These are phyloP conservation scores for Infundibulicybe gibba DNA, from an alignment of 768 basidiomycete genomes.

Conservation along the genomic window DNA sequence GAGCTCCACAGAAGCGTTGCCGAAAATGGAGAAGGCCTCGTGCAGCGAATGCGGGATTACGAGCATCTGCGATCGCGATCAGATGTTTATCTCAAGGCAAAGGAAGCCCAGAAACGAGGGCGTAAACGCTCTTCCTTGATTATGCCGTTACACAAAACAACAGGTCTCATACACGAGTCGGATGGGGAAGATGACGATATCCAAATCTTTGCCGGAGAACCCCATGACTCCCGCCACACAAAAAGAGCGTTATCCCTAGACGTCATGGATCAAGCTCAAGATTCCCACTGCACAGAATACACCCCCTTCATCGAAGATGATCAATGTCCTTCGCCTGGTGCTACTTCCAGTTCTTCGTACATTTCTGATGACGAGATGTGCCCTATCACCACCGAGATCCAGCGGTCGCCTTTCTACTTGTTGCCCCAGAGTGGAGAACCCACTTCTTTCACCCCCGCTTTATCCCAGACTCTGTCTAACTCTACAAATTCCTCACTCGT, in stretches of 20 bases:
- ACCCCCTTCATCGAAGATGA: constrained; percentile 11
- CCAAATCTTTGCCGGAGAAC: constrained; percentile 48
- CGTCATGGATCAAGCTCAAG: constrained; percentile 30
- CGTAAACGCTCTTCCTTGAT: constrained; percentile 33
- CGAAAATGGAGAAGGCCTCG: constrained; percentile 63
- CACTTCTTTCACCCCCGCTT: constrained; percentile 23
- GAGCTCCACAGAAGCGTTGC: constrained; percentile 61
- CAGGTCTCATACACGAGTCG: constrained; percentile 19
- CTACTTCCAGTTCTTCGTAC: constrained; percentile 21
- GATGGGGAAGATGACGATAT: constrained; percentile 54
- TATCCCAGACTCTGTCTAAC: constrained; percentile 29
- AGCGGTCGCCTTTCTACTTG: constrained; percentile 2
- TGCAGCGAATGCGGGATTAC: constrained; percentile 72
- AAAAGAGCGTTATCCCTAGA: constrained; percentile 44
- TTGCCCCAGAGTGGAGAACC: constrained; percentile 7
- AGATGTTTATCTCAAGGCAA: constrained; percentile 31
- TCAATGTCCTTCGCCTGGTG: constrained; percentile 25
- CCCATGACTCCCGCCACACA: constrained; percentile 19
- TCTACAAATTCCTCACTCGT: constrained; percentile 36
- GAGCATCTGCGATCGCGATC: constrained; percentile 49
- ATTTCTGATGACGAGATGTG: constrained; percentile 30
- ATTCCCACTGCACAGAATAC: constrained; percentile 7
- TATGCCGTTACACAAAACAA: constrained; percentile 12
- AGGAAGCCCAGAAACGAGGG: constrained; percentile 36
- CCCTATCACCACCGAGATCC: constrained; percentile 6